phyloP scores from a whole-genome alignment of 139 green algal genomes.

The Mychonastes homosphaera region DNA sequence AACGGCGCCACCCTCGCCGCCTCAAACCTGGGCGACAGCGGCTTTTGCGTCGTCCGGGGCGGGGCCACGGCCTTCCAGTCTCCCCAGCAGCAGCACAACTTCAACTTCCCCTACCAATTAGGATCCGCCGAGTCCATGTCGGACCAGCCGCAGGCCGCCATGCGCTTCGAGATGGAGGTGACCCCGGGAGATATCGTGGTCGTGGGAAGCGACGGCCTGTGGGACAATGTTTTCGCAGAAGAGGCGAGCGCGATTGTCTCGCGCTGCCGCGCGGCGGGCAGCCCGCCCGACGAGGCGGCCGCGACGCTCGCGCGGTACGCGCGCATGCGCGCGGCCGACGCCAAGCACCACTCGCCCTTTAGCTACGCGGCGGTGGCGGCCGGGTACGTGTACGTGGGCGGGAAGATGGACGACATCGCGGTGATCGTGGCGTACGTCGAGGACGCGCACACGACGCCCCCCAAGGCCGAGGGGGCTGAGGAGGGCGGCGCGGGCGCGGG shows the following conservation, averaged over 20 bases:
- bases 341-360: constrained; percentile 68
- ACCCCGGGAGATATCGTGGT: constrained; percentile 81
- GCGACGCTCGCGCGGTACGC: constrained; percentile 30
- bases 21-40: constrained; percentile 78
- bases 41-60: constrained; percentile 46
- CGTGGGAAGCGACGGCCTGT: constrained; percentile 86
- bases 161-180: constrained; percentile 31
- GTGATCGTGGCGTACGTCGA: constrained; percentile 43
- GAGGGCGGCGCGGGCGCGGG: too few relatives aligned
- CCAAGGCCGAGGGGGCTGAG: too few relatives aligned
- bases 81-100: constrained; percentile 89
- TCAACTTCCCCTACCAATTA: constrained; percentile 97
- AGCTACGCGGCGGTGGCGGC: constrained; percentile 54
- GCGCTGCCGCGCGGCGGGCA: constrained; percentile 29
- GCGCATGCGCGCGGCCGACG: constrained; percentile 44
- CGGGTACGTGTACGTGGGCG: constrained; percentile 34
- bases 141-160: constrained; percentile 37
- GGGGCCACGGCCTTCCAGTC: constrained; percentile 48
- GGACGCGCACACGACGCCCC: too few relatives aligned
- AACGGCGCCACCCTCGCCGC: constrained; percentile 51
- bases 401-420: constrained; percentile 77
- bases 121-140: constrained; percentile 38
- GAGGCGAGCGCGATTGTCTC: constrained; percentile 42
- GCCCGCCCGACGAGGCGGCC: constrained; percentile 13
- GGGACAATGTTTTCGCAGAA: constrained; percentile 94